Conservation (phyloP, 768 basidiomycete genomes). For the Plicaturopsis crispa region DNA sequence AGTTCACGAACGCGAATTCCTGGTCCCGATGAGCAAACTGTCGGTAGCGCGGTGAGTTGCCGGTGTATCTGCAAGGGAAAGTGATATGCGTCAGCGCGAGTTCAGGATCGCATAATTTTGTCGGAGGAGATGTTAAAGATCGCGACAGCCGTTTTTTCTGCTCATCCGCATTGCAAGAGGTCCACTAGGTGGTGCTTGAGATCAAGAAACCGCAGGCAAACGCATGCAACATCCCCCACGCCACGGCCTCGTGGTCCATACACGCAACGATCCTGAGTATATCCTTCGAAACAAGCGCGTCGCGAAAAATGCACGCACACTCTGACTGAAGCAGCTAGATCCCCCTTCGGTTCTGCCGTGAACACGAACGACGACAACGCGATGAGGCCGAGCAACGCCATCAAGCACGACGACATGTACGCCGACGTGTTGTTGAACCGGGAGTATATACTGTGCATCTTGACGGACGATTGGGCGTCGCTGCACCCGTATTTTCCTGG, state of each 20-base stretch:
- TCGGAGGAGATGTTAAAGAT: too few species aligned
- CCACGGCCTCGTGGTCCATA: too few species aligned
- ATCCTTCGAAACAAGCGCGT: neutral
- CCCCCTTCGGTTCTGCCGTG: conserved; percentile 47
- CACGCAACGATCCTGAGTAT: conserved; percentile 3
- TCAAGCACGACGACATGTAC: conserved; percentile 66
- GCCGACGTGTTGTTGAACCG: conserved; percentile 71
- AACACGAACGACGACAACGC: conserved; percentile 69
- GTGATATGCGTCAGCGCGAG: too few species aligned
- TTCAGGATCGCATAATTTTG: too few species aligned
- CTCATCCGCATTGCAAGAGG: conserved; percentile 4
- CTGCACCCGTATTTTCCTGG: too few species aligned
- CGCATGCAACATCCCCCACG: too few species aligned
- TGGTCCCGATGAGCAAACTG: conserved; percentile 55
- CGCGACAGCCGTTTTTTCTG: too few species aligned
- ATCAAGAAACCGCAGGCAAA: neutral
- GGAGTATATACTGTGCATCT: conserved; percentile 66
- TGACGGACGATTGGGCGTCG: too few species aligned
- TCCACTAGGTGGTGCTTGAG: too few species aligned
- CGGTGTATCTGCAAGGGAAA: too few species aligned
- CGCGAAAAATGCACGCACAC: conserved; percentile 50
- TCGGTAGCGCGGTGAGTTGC: too few species aligned
- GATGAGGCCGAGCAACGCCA: conserved; percentile 63
- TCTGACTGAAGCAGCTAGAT: conserved; percentile 56
- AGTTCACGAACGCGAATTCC: conserved; percentile 75